Evolutionary conservation across 2,329 filamentous ascomycete genomes (phyloP), one percentile per base, ranked within the genome.

Genomic region (Hypoxylon sp.): DNA sequence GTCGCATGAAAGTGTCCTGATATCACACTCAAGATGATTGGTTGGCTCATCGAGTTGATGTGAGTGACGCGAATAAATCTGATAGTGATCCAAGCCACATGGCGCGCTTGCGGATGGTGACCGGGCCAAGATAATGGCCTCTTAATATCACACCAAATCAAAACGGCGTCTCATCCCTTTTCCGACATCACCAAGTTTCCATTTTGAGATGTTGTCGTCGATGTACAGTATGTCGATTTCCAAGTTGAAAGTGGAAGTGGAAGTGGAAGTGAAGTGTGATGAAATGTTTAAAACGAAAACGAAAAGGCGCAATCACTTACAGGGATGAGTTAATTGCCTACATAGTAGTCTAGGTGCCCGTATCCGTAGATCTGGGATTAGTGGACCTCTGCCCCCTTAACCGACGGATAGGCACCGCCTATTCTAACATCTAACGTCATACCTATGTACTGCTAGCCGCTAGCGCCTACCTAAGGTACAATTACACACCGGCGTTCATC

Each of bases 11-110:
- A 31, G 27, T 36, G 38, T 36, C 45, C 51, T 48, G 52, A 53
- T 47, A 47, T 34, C 29, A 42, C 31, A 8, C 36, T 38, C 30
- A 29, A 48, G 35, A 44, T 59, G 48, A 59, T 57, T 59, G 56
- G 56, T 42, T 42, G 38, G 38, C 12, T 16, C 5, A 21, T 35
- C 20, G 29, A 48, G 38, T 27, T 57, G 30, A 23, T 31, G 36
- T 47, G 27, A 40, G 41, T 50, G 48, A 53, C 35, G 37, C 21
- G 43, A 43, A 35, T 19, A 26, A 55, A 42, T 49, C 30, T 49
- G 34, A 35, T 46, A 46, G 46, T 51, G 51, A 57, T 42, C 31
- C 16, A 19, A 41, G 46, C 50, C 55, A 57, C 46, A 51, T 51
- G 50, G 42, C 45, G 25, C 26, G 7, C 25, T 27, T 32, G 43